These are phyloP conservation scores for Tetrahymena malaccensis DNA, from an alignment of 73 alveolate genomes.

Conservation along the genomic window DNA sequence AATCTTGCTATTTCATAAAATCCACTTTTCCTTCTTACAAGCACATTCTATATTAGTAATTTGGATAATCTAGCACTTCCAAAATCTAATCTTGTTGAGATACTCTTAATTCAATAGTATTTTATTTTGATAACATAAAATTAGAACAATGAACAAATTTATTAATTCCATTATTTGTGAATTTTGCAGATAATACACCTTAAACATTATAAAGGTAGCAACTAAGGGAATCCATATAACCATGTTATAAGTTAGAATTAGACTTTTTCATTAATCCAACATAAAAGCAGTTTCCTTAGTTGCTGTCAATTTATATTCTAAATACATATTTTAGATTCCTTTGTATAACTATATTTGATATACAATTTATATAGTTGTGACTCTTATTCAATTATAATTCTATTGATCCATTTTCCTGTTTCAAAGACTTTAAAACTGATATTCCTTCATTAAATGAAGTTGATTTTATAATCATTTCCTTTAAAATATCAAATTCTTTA, in stretches of 20 bases:
- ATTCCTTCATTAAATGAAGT: neutral
- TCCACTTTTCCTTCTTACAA: neutral
- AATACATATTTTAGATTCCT: neutral
- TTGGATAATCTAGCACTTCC: neutral
- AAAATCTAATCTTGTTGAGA: neutral
- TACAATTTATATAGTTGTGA: neutral
- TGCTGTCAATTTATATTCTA: neutral
- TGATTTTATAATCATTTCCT: neutral
- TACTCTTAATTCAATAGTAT: neutral
- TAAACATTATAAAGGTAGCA: neutral
- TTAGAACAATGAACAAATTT: neutral
- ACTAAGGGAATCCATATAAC: neutral
- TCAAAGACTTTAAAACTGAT: neutral
- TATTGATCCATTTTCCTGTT: neutral
- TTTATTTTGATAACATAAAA: neutral
- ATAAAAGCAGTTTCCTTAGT: neutral
- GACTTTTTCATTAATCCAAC: neutral
- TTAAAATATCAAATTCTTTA: neutral
- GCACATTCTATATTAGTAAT: too few species aligned
- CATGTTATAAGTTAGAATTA: neutral
- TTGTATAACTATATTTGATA: neutral
- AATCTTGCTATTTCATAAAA: neutral
- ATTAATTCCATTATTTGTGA: neutral
- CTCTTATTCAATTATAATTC: too few species aligned
- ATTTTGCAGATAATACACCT: too few species aligned